These are phyloP conservation scores for Boletus vinaceobasis DNA, from an alignment of 768 basidiomycete genomes.

Conservation along the genomic window DNA sequence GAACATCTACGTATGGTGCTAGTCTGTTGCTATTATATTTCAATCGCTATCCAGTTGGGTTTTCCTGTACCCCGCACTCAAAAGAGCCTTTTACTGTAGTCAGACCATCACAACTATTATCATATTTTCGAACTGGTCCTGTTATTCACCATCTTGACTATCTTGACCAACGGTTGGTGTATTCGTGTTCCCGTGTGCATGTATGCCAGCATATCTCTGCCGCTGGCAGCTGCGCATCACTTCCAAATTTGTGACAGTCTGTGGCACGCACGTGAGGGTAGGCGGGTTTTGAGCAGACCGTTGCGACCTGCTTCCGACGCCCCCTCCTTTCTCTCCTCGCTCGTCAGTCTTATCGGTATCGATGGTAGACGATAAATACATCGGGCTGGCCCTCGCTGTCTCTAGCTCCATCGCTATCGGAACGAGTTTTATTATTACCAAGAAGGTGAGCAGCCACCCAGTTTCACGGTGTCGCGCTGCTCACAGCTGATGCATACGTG, in stretches of 20 bases:
- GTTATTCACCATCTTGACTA: background rate
- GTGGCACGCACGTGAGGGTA: conserved; percentile 16
- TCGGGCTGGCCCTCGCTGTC: conserved; percentile 86
- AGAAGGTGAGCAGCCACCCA: conserved; percentile 64
- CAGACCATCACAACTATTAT: background rate
- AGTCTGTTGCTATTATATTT: no score
- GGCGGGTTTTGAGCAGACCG: no score
- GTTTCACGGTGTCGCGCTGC: background rate
- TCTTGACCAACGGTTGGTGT: background rate
- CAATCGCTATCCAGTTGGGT: no score
- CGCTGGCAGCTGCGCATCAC: no score
- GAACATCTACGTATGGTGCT: no score
- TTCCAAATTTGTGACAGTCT: conserved; percentile 12
- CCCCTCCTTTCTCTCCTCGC: background rate
- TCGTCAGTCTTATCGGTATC: conserved; percentile 2
- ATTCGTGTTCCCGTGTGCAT: no score
- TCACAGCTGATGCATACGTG: conserved; percentile 6
- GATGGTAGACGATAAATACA: conserved; percentile 93
- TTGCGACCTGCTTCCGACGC: conserved; percentile 3
- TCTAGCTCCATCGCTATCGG: conserved; percentile 86
- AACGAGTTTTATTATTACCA: conserved; percentile 97
- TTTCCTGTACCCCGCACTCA: background rate
- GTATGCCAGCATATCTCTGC: no score
- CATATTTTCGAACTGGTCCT: background rate
- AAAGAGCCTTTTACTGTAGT: background rate